Evolutionary conservation across 768 basidiomycete species (phyloP), one percentile per base, ranked within the genome.

Genomic region (Termitomyces titanicus): DNA sequence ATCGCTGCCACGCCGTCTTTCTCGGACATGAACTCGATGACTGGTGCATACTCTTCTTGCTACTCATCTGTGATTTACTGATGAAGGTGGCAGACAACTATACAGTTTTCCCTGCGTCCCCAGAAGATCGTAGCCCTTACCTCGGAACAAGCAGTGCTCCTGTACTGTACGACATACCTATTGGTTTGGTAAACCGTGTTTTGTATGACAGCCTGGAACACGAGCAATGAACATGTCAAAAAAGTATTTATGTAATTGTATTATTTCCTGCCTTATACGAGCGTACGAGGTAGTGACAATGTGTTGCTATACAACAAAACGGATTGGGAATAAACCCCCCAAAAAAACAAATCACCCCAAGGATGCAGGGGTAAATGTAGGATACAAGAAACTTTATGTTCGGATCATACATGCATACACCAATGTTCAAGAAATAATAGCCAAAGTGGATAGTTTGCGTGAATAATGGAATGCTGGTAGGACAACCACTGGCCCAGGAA

Each of bases 131-230:
- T 42, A 53, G 24, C 59, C 75, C 81, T 18, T 88, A 88, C 61
- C 63, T 80, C 47, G 72, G 67, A 9, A 74, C 82, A 38, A 75
- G 80, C 2, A 67, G 75, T 50, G 64, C 73, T 15, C 85, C 88
- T 3, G 84, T 85, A 55, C 69, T 89, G 37, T 90, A 90, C 67
- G 92, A 94, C 68, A 82, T 94, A 59, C 92, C 92, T 4, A 83
- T 91, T 48, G 87, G 88, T 12, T 66, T 91, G 42, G 88, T 93
- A 29, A 92, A 92, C 62, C 83, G 86, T 47, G 83, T 89, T 45
- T 63, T 89, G 31, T 92, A 91, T 55, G 60, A 53, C 18, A 12
- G 20, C 52, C 29, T 29, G 43, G 49, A 55, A 27, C 47, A 25
- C 18, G 40, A 54, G n/a, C 35, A 37, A 38, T 52, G 15, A 33